Evolutionary conservation across 148 eudicot species (phyloP).

Genomic region (Rhododendron henanense): DNA sequence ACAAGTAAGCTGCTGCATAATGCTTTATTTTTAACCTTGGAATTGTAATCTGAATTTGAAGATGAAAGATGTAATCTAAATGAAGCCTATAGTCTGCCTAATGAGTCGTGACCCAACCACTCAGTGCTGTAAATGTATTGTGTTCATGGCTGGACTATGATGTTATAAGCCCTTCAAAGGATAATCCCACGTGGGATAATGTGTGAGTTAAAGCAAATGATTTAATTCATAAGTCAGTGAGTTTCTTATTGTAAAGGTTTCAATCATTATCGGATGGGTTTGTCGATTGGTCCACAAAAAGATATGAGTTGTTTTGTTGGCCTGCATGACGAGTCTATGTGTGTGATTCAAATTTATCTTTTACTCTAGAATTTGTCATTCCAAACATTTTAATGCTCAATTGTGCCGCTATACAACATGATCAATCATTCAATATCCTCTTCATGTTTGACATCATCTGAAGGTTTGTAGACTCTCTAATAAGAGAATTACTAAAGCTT

Average conservation of each 20-base stretch:
- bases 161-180: neutral
- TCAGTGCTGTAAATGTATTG: neutral
- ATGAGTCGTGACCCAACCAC: neutral
- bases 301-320: neutral
- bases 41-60: neutral
- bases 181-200: neutral
- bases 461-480: neutral
- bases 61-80: neutral
- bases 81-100: neutral
- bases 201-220: neutral
- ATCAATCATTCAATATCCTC: neutral
- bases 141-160: neutral
- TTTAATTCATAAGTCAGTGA: neutral
- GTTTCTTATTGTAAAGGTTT: neutral
- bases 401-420: neutral
- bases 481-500: neutral
- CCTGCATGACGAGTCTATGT: neutral
- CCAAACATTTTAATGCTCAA: neutral
- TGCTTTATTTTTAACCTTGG: constrained; percentile 3
- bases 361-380: neutral
- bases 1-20: neutral
- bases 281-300: neutral
- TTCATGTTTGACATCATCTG: neutral
- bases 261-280: neutral
- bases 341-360: neutral